Base-by-base conservation (phyloP, 192 early-diverging fungal genomes). In the Backusella westeae region DNA sequence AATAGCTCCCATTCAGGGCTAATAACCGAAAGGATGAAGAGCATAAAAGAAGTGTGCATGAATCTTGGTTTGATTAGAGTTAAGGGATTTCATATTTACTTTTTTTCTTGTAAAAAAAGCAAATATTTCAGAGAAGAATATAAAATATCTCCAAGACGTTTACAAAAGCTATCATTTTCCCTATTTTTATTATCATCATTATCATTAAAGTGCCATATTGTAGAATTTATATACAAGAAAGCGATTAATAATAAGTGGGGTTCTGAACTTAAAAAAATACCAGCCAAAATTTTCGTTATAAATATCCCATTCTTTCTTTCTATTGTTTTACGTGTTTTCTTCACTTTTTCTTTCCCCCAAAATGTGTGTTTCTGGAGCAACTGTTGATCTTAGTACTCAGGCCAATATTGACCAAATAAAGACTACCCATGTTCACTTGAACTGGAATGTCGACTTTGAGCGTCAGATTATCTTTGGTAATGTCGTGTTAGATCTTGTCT, bases 391-490 rank as follows among this genome's bases (percentile, higher is more conserved):
- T 41, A 96, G 90, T 81, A 93, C 93, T 63, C 92, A 90, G 52
- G 91, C 96, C 12, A 97, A 97, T 85, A 87, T 92, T 32, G 80
- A 88, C 79, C 86, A 93, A 70, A 83, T 96, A 39, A 81, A 85
- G 67, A 92, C 93, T n/a, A 86, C 72, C 67, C 94, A 96, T 79
- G 80, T 94, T 35, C 91, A 94, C 77, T 87, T 99, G 74, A 80
- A 88, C 79, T 87, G 95, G 39, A 83, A 83, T 1, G 91, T 92
- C 53, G 92, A 96, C 78, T 99, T 99, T 88, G 84, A 82, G 21
- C 66, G 74, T 70, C 91, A 93, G 77, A 80, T 87, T 41, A 81
- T 99, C 12, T 63, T 69, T 17, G 96, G 96, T 29, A 78, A 75
- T 14, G 96, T 92, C 1, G 79, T 83, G 15, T 89, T 94, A 68